These are phyloP conservation scores for Boeremia exigua DNA, from an alignment of 2,329 filamentous ascomycete genomes.

Conservation along the genomic window DNA sequence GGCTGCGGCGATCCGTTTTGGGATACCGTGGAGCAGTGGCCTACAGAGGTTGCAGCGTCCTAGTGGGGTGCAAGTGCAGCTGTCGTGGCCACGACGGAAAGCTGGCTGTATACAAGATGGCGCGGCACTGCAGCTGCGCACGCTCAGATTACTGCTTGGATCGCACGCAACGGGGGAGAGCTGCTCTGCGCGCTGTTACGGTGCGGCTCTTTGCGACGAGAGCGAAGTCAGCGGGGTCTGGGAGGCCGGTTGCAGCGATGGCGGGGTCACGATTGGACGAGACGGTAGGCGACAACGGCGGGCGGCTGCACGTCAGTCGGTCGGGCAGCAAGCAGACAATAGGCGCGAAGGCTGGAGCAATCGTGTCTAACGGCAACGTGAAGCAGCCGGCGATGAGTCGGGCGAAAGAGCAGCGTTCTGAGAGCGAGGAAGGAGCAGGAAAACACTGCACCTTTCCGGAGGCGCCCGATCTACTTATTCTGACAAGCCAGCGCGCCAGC, in stretches of 20 bases:
- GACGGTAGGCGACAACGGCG: conserved; percentile 26
- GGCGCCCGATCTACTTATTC: conserved; percentile 39
- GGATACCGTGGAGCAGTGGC: conserved; percentile 28
- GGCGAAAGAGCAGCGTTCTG: conserved; percentile 17
- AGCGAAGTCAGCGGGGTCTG: conserved; percentile 28
- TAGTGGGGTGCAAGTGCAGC: conserved; percentile 19
- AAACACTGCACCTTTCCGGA: conserved; percentile 20
- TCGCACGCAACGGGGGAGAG: not conserved
- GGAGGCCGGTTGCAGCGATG: conserved; percentile 26
- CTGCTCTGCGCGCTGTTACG: conserved; percentile 17
- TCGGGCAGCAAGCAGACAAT: conserved; percentile 38
- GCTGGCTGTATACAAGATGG: conserved; percentile 29
- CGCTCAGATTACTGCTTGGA: conserved; percentile 3
- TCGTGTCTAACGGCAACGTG: conserved; percentile 24
- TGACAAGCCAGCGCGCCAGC: conserved; percentile 20
- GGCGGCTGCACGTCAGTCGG: conserved; percentile 42
- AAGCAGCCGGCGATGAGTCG: conserved; percentile 10
- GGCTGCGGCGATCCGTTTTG: conserved; percentile 40
- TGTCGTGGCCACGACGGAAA: conserved; percentile 29
- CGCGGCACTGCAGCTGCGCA: conserved; percentile 24
- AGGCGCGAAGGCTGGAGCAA: conserved; percentile 19
- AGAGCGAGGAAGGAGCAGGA: conserved; percentile 22
- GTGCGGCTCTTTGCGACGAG: conserved; percentile 40
- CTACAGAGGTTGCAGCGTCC: conserved; percentile 26
- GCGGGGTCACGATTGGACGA: conserved; percentile 37